Percentiles rank a stretch among this genome's conserved stretches.
phyloP scores from a whole-genome alignment of 2,329 filamentous ascomycete species.

The Aureobasidium sp. region DNA sequence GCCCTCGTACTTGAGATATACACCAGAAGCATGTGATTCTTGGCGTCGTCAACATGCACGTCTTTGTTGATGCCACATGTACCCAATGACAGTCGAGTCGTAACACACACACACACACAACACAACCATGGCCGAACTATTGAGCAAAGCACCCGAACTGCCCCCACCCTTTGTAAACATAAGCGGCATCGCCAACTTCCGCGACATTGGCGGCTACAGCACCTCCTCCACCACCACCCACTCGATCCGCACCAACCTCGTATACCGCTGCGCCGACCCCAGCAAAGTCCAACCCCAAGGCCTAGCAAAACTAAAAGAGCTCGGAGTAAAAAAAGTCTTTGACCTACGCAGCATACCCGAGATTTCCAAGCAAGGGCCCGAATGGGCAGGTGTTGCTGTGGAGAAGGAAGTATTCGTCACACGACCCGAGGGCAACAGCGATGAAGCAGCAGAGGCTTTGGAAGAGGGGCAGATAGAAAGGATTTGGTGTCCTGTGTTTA shows the following conservation, averaged over 20 bases:
- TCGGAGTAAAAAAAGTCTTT: conserved; percentile 58
- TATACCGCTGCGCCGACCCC: conserved; percentile 63
- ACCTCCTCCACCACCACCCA: conserved; percentile 28
- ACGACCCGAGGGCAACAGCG: conserved; percentile 18
- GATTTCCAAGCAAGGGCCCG: conserved; percentile 38
- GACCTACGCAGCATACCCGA: conserved; percentile 58
- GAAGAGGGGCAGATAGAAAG: conserved; percentile 39
- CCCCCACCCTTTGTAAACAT: conserved; percentile 33
- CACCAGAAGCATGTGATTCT: conserved; percentile 6
- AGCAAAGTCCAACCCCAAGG: conserved; percentile 48
- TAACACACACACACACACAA: not conserved
- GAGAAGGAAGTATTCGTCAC: conserved; percentile 21
- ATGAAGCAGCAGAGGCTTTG: conserved; percentile 21
- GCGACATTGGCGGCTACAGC: conserved; percentile 54
- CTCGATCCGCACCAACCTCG: conserved; percentile 43
- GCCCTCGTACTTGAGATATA: not conserved
- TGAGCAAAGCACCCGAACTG: conserved; percentile 11
- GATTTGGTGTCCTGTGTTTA: conserved; percentile 57
- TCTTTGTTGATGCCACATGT: not conserved
- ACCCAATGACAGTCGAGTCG: not conserved
- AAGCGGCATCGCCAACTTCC: conserved; percentile 57
- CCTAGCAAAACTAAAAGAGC: conserved; percentile 38
- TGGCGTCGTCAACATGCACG: not conserved
- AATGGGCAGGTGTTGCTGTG: conserved; percentile 24
- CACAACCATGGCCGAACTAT: conserved; percentile 2